Base-by-base conservation (phyloP, 2,329 filamentous ascomycete genomes). In the Paecilomyces fulvus region DNA sequence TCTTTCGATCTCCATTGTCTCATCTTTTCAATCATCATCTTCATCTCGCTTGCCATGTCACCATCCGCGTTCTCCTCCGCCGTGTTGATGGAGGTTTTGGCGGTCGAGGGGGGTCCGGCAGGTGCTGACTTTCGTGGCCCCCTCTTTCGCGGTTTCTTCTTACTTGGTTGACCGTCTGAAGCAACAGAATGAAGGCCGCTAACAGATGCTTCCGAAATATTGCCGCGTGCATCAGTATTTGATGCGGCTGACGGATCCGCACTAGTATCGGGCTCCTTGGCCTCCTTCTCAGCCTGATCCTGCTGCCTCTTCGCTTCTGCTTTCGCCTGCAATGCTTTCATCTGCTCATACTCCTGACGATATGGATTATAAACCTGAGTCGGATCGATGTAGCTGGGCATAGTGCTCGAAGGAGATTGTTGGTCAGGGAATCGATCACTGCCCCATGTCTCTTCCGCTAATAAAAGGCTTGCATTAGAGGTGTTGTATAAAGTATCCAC, bases 11-110 rank as follows among this genome's bases (percentile, higher is more conserved):
- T 82, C 57, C 82, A 77, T 58, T 83, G 77, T 43, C 80, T 73
- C 79, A 84, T 83, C 61, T 79, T 82, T 33, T 79, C 75, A 67
- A 83, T 80, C 75, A 83, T 78, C 1, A 72, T 71, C 56, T 78
- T 76, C 67, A 83, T 80, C 61, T 82, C 77, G 1, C 69, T 66
- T 58, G 80, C 80, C 52, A 80, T 75, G 21, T 70, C 70, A 31
- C 52, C 48, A 9, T 50, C 43, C 1, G 20, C 14, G 10, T 49
- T 53, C 17, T 53, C 23, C 46, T 53, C 51, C n/a, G 17, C 20
- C n/a, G 31, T 17, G 17, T 17, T 17, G 5, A 25, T n/a, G 3
- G 51, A 21, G 12, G 48, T 25, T 11, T 20, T 49, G 9, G 23
- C 30, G 30, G 12, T 20, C 8, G 55, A 4, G 28, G 23, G 12